Conservation (phyloP, 352 stramenopile species). For the Pythium phragmitis region DNA sequence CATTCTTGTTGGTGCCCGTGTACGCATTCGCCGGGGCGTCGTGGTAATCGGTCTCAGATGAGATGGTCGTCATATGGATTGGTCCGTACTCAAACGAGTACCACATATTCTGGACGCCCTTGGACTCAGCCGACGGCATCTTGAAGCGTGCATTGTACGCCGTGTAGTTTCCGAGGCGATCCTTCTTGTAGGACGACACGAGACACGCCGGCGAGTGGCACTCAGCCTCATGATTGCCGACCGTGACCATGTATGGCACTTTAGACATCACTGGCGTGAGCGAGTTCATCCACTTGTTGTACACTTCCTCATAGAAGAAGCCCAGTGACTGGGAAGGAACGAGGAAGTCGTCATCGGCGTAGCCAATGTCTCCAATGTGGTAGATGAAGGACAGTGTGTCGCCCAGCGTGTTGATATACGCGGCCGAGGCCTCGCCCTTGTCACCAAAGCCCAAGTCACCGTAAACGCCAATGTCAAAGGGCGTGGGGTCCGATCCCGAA, state of each 20-base stretch:
- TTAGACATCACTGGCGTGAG: slow-evolving; percentile 46
- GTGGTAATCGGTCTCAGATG: slow-evolving; percentile 69
- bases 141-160: slow-evolving; percentile 85
- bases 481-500: slow-evolving; percentile 21
- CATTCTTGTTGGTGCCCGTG: slow-evolving; percentile 24
- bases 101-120: slow-evolving; percentile 77
- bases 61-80: slow-evolving; percentile 83
- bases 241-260: slow-evolving; percentile 81
- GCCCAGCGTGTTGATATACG: slow-evolving; percentile 36
- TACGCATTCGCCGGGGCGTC: slow-evolving; percentile 25
- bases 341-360: slow-evolving; percentile 33
- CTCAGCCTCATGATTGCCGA: slow-evolving; percentile 90
- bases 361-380: slow-evolving; percentile 74
- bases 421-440: slow-evolving; percentile 39
- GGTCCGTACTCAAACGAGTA: slow-evolving; percentile 86
- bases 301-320: slow-evolving; percentile 88
- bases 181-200: slow-evolving; percentile 43
- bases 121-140: slow-evolving; percentile 75
- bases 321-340: slow-evolving; percentile 27
- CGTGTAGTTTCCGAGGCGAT: slow-evolving; percentile 73
- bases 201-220: slow-evolving; percentile 72
- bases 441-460: slow-evolving; percentile 50
- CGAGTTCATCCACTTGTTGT: slow-evolving; percentile 83
- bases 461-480: slow-evolving; percentile 55
- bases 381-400: slow-evolving; percentile 58